Evolutionary conservation across 2,329 filamentous ascomycete species (phyloP), one percentile per base, ranked within the genome.

Genomic region (Aureobasidium sp.): DNA sequence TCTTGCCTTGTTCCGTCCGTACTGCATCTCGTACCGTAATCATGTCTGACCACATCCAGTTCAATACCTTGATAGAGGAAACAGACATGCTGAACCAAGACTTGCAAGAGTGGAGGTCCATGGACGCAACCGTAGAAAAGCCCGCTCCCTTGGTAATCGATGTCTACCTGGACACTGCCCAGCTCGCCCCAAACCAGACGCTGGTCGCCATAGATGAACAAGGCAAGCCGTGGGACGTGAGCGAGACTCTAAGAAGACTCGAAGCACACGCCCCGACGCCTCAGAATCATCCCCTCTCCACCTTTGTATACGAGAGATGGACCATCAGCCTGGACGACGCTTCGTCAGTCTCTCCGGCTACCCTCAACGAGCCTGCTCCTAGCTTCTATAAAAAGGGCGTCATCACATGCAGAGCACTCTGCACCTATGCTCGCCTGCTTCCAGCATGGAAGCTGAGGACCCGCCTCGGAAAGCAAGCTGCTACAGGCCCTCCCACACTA

Each of bases 381-480:
- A 93, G 90, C 58, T 87, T 96, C 63, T 99, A 99, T 81, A 99
- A 99, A 78, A 94, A 96, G 77, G 91, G 90, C 69, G 96, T 99
- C 66, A 89, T 97, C 67, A 86, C 97, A 68, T 97, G 97, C 76
- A 85, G 94, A 64, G 91, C 91, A 1, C 81, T 99, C 49, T 96
- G 90, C 73, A 85, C 90, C 55, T 89, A 89, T 61, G 85, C 90
- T 44, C 88, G 90, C 68, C 83, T 97, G 65, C 78, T 96, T 65
- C 94, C 94, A 2, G 86, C 89, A 27, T 96, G 89, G 87, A 95
- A 88, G 76, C 88, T 96, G 70, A 86, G 88, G 70, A 87, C 89
- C 69, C 86, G 84, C 56, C 81, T 89, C 65, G 83, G 85, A 22
- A 93, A 92, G 74, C 83, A 85, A 66, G 84, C 86, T 59, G 77